A percentile compares a stretch with the other conserved stretches of the same genome.
Conservation (phyloP, 129 eudicot genomes). For the Pittosporum tobira region DNA sequence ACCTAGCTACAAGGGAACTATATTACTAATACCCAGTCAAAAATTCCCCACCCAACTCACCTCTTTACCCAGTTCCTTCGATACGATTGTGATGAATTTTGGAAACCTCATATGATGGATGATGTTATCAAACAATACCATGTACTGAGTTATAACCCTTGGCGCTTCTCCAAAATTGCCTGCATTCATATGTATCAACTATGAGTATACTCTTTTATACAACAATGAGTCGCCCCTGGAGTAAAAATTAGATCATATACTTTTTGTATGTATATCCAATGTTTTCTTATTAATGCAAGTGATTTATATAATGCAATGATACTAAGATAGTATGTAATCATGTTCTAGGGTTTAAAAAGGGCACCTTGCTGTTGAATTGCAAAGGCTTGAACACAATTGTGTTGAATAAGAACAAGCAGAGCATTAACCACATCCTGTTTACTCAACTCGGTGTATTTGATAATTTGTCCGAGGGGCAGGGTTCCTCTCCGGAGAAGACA, state of each 20-base stretch:
- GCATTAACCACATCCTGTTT: slow-evolving; percentile 46
- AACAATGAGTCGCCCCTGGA: background rate
- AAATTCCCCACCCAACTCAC: slow-evolving; percentile 30
- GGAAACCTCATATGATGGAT: slow-evolving; percentile 81
- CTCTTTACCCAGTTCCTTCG: slow-evolving; percentile 59
- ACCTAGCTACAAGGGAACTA: slow-evolving; percentile 6
- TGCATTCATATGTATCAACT: slow-evolving; percentile 16
- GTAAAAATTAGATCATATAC: background rate
- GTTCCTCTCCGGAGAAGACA: slow-evolving; percentile 77
- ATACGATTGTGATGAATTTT: slow-evolving; percentile 57
- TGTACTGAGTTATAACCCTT: slow-evolving; percentile 59
- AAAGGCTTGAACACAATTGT: slow-evolving; percentile 92
- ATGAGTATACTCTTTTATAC: background rate
- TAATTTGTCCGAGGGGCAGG: slow-evolving; percentile 33
- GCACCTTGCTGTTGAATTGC: slow-evolving; percentile 58
- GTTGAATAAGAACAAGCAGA: slow-evolving; percentile 66
- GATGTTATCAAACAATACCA: slow-evolving; percentile 66
- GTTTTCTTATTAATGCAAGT: background rate
- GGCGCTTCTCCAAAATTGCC: slow-evolving; percentile 61
- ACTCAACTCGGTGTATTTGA: slow-evolving; percentile 44
- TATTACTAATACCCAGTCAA: background rate
- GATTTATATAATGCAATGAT: no score
- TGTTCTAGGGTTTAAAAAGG: background rate
- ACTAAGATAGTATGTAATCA: no score
- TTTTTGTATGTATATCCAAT: no score